Percentiles rank a stretch among this genome's conserved stretches.
Conservation (phyloP, 495 filamentous ascomycete species). For the Pseudoneurospora amorphoporcata region DNA sequence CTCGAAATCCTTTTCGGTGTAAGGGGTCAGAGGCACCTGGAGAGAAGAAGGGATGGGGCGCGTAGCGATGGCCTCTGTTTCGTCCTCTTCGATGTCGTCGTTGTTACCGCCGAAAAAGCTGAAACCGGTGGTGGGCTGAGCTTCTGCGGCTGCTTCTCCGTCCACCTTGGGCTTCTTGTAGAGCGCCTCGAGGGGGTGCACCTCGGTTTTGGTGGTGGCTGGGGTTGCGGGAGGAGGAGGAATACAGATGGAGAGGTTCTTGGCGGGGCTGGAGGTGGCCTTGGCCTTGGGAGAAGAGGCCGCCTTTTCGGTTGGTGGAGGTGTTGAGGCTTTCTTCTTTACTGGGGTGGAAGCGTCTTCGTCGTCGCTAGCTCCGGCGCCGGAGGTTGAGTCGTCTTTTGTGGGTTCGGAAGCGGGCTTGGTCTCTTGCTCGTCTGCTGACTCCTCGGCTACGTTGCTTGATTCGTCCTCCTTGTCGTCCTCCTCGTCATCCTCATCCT, state of each 20-base stretch:
- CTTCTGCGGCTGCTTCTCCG: constrained; percentile 15
- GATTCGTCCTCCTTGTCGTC: neutral
- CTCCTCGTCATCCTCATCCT: neutral
- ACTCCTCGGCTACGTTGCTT: constrained; percentile 3
- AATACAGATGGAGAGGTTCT: constrained; percentile 42
- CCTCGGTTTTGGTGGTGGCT: constrained; percentile 40
- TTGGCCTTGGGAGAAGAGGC: constrained; percentile 7
- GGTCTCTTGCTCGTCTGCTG: constrained; percentile 10
- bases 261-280: constrained; percentile 31
- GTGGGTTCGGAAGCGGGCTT: constrained; percentile 20
- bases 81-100: constrained; percentile 38
- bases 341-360: neutral
- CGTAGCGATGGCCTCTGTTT: constrained; percentile 28
- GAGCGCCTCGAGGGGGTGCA: constrained; percentile 81
- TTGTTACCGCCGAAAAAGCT: constrained; percentile 41
- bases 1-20: constrained; percentile 66
- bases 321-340: neutral
- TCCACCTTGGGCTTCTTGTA: constrained; percentile 59
- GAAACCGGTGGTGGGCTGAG: constrained; percentile 14
- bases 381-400: constrained; percentile 8
- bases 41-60: neutral
- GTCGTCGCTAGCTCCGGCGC: neutral
- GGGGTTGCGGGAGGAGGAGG: constrained; percentile 29
- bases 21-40: constrained; percentile 65
- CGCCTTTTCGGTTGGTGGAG: constrained; percentile 11